Evolutionary conservation across 768 basidiomycete species (phyloP), one percentile per base, ranked within the genome.

Genomic region (Mycena haematopus): DNA sequence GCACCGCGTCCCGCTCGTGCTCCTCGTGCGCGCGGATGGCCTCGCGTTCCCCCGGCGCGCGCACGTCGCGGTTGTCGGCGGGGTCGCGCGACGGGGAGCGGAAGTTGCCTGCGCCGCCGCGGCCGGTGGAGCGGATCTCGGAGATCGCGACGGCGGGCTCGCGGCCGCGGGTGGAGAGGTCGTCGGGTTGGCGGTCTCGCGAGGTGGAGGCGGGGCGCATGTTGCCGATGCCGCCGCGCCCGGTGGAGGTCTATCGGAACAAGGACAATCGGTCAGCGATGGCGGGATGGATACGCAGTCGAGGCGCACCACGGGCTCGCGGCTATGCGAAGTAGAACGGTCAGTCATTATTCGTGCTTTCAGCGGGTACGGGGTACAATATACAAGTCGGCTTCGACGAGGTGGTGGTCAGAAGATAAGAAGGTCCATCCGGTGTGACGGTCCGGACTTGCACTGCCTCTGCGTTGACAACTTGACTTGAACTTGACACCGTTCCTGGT

Each of bases 31-130:
- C 65, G 10, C 73, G 69, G 57, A 86, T 77, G 1, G 83, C 69
- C 13, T 78, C 74, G n/a, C 76, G 68, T 65, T 84, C 82, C n/a
- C n/a, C n/a, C n/a, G n/a, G 53, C 68, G 66, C 13, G 75, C 69
- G 22, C 69, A 76, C 68, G 50, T 74, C 75, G 15, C 72, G 60
- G 19, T 68, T 68, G 7, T 72, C 69, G 38, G 68, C 65, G 1
- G 73, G 69, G 55, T 86, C 88, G 36, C 87, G 84, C 24, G 91
- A 92, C 0, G 87, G 88, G 2, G 92, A 90, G 59, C 91, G 87
- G 53, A 95, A 87, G 80, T 96, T 96, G 10, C 93, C 94, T 9
- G 84, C 84, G 17, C 94, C 94, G 27, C 94, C 93, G 53, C 93
- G 86, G 13, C 94, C 94, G 45, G 83, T 82, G 21, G 85, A 87